phyloP scores from a whole-genome alignment of 306 rosid species.

The Acacia crassicarpa region DNA sequence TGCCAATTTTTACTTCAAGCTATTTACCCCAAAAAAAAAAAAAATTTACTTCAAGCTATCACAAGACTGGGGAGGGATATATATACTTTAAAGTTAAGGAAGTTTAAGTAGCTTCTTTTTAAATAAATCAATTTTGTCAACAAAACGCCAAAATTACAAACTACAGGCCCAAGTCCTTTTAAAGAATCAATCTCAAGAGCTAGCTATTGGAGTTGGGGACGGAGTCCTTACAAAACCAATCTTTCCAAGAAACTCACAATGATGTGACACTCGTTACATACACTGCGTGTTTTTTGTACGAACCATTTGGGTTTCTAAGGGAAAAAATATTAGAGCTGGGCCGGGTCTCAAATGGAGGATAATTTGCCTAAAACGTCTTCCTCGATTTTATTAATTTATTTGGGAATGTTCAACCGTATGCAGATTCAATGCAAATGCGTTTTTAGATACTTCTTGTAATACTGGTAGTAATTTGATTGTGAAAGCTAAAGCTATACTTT shows the following conservation, averaged over 20 bases:
- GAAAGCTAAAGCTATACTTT: too few species aligned
- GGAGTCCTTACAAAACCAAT: rapidly evolving
- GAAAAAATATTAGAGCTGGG: neutral
- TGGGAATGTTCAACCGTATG: neutral
- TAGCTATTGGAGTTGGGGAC: too few species aligned
- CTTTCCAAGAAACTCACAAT: rapidly evolving
- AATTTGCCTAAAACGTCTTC: neutral
- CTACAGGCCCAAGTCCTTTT: too few species aligned
- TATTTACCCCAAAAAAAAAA: too few species aligned
- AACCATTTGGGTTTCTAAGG: neutral
- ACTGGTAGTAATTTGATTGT: too few species aligned
- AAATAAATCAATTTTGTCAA: neutral
- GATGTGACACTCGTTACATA: neutral
- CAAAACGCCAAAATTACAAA: too few species aligned
- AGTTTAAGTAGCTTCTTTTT: neutral
- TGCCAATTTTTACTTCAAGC: constrained; percentile 13
- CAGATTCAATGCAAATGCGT: neutral
- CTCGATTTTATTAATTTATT: neutral
- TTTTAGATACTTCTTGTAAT: too few species aligned
- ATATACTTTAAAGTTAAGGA: constrained; percentile 12
- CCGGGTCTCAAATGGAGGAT: neutral
- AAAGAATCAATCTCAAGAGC: too few species aligned
- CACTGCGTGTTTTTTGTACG: too few species aligned
- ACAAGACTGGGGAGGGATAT: too few species aligned
- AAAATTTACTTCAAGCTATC: constrained; percentile 18